Evolutionary conservation across 306 rosid genomes (phyloP).

Genomic region (Casuarina equisetifolia): DNA sequence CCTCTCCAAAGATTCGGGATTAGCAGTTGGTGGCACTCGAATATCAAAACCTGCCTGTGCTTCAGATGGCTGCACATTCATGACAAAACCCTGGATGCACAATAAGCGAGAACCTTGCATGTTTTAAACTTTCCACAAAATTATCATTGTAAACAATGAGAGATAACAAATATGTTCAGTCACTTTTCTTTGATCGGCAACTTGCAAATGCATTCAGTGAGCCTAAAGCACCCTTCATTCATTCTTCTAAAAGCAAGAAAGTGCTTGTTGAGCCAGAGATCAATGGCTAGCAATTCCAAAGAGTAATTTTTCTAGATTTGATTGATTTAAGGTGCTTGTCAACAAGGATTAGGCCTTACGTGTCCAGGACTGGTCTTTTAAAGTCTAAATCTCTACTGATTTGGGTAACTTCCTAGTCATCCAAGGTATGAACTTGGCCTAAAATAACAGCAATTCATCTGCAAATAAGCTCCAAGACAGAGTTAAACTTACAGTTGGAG

Average conservation of each 20-base stretch:
- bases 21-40: slow-evolving; percentile 80
- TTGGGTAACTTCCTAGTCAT: background rate
- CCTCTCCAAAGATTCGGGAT: slow-evolving; percentile 51
- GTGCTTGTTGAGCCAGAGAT: background rate
- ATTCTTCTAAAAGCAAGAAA: background rate
- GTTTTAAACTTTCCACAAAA: background rate
- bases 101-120: slow-evolving; percentile 10
- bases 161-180: background rate
- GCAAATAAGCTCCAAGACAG: slow-evolving; percentile 5
- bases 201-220: background rate
- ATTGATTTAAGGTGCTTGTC: background rate
- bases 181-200: background rate
- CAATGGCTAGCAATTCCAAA: background rate
- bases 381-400: background rate
- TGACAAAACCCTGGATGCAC: slow-evolving; percentile 85
- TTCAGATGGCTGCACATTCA: slow-evolving; percentile 98
- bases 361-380: background rate
- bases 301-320: background rate
- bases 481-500: slow-evolving; percentile 72
- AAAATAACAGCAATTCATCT: slow-evolving; percentile 2
- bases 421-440: background rate
- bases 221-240: background rate
- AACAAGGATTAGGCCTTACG: background rate
- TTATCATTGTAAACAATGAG: background rate
- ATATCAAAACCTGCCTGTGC: slow-evolving; percentile 97